These are phyloP conservation scores for Calamus simplicifolius DNA, from an alignment of 176 grass and related monocot genomes.

Conservation along the genomic window DNA sequence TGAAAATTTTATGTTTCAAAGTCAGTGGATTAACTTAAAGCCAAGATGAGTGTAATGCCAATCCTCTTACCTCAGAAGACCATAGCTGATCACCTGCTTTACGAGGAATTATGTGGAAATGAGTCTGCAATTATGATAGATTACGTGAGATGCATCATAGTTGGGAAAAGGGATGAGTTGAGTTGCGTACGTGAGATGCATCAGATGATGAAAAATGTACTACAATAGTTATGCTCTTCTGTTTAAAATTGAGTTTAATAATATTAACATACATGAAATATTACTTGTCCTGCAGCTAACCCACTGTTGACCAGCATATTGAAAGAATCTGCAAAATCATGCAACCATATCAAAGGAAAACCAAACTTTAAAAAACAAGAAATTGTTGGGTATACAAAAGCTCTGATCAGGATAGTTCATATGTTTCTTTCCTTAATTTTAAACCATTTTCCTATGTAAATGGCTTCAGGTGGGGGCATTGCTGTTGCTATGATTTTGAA, in stretches of 20 bases:
- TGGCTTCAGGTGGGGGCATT: no score
- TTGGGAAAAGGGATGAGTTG: no score
- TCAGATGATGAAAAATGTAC: background rate
- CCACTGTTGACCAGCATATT: slow-evolving; percentile 86
- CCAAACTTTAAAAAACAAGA: no score
- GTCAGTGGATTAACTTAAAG: background rate
- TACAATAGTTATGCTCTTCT: background rate
- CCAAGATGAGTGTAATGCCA: background rate
- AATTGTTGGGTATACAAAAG: no score
- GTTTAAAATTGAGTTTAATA: background rate
- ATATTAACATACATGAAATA: slow-evolving; percentile 59
- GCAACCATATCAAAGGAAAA: no score
- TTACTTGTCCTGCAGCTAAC: slow-evolving; percentile 63
- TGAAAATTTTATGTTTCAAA: slow-evolving; percentile 13
- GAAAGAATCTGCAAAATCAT: slow-evolving; percentile 51
- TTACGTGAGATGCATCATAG: slow-evolving; percentile 1
- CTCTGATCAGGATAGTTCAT: no score
- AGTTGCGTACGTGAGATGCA: background rate
- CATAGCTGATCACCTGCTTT: slow-evolving; percentile 60
- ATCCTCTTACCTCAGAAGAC: slow-evolving; percentile 54
- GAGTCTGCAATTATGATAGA: slow-evolving; percentile 48
- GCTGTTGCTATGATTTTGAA: no score
- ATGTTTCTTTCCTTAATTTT: no score
- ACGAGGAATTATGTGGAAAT: slow-evolving; percentile 82
- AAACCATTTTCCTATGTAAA: no score